A percentile compares a stretch with the other conserved stretches of the same genome.
Evolutionary conservation across 345 rosid genomes (phyloP).

Genomic region (Heritiera littoralis): DNA sequence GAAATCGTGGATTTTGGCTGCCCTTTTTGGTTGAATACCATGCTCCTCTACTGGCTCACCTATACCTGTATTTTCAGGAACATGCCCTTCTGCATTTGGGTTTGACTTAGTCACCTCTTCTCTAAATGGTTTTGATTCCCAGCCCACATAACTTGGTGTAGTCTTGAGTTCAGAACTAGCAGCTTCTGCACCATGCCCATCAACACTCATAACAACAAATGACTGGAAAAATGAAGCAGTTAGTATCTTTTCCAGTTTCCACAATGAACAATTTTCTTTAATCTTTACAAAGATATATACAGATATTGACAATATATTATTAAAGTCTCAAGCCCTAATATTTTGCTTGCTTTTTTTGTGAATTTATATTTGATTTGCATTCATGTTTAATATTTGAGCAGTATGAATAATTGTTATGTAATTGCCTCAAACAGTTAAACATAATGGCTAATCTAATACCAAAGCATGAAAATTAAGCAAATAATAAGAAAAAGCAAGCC

Average conservation of each 20-base stretch:
- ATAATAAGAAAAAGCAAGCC: background rate
- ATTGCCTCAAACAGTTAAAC: background rate
- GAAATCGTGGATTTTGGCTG: slow-evolving; percentile 87
- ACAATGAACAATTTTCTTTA: background rate
- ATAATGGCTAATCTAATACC: background rate
- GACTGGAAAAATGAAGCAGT: slow-evolving; percentile 38
- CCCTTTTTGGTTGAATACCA: slow-evolving; percentile 40
- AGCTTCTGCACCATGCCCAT: slow-evolving; percentile 40
- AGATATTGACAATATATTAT: slow-evolving; percentile 1
- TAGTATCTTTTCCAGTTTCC: background rate
- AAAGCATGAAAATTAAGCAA: slow-evolving; percentile 4
- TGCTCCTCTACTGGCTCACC: slow-evolving; percentile 37
- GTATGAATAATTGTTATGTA: background rate
- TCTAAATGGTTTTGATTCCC: slow-evolving; percentile 45
- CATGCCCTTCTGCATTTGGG: slow-evolving; percentile 30
- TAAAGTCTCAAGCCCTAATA: background rate
- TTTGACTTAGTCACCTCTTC: slow-evolving; percentile 36
- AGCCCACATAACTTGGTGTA: slow-evolving; percentile 42
- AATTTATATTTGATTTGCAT: background rate
- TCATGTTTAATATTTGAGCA: background rate
- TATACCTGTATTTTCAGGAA: slow-evolving; percentile 12
- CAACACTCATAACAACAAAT: slow-evolving; percentile 50
- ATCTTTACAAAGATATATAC: background rate
- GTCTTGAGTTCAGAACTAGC: slow-evolving; percentile 32
- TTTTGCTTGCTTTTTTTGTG: background rate